These are phyloP conservation scores for Coccomyxa sp. DNA, from an alignment of 139 green algal species.

Conservation along the genomic window DNA sequence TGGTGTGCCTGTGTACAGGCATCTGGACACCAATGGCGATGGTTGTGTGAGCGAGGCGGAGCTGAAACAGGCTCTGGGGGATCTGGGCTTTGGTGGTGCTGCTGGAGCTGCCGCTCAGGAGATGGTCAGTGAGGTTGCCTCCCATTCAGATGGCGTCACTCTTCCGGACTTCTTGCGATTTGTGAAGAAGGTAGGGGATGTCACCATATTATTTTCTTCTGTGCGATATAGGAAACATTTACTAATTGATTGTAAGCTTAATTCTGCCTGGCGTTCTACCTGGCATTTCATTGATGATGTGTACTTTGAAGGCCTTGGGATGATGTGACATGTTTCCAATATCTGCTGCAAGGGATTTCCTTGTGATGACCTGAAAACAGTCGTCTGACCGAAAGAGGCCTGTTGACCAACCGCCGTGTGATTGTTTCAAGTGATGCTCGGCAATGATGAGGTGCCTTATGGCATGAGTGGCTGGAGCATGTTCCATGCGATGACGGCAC, in stretches of 20 bases:
- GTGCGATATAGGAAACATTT: too few relatives aligned
- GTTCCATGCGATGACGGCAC: background rate
- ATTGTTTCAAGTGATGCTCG: background rate
- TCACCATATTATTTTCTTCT: background rate
- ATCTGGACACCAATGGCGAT: slow-evolving; percentile 57
- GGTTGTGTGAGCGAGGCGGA: slow-evolving; percentile 43
- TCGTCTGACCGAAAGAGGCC: background rate
- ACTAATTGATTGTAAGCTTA: background rate
- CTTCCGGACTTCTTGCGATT: slow-evolving; percentile 46
- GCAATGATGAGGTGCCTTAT: background rate
- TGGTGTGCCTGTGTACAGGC: background rate
- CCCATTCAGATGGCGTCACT: slow-evolving; percentile 7
- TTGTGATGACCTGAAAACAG: slow-evolving; percentile 1
- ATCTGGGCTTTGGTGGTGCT: slow-evolving; percentile 32
- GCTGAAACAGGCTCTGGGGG: slow-evolving; percentile 31
- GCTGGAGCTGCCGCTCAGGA: slow-evolving; percentile 3
- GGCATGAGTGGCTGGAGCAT: background rate
- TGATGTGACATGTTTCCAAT: background rate
- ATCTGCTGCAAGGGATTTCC: background rate
- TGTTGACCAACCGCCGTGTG: background rate
- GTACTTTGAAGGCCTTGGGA: background rate
- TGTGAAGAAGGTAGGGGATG: slow-evolving; percentile 32
- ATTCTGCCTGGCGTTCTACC: background rate
- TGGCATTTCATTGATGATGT: background rate
- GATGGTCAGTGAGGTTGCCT: slow-evolving; percentile 11